Evolutionary conservation across 2,329 filamentous ascomycete species (phyloP).

Genomic region (Xylariaceae sp.): DNA sequence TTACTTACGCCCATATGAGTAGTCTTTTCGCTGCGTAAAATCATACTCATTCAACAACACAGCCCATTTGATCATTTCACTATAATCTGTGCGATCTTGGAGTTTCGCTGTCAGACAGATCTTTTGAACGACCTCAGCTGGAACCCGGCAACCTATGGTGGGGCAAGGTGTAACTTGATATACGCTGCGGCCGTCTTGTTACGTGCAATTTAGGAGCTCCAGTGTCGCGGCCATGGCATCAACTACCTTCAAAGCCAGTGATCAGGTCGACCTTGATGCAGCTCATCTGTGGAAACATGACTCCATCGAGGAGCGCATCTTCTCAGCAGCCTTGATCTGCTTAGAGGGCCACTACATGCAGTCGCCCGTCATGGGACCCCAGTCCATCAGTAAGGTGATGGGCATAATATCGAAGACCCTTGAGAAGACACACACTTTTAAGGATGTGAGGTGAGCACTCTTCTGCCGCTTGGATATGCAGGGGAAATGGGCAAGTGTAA

Average conservation of each 20-base stretch:
- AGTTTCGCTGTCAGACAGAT: background rate
- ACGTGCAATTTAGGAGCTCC: background rate
- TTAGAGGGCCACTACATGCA: slow-evolving; percentile 64
- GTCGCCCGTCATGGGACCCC: slow-evolving; percentile 58
- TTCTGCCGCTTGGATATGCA: background rate
- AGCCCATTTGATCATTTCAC: background rate
- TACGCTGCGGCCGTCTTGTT: background rate
- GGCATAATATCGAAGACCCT: slow-evolving; percentile 63
- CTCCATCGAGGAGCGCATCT: slow-evolving; percentile 66
- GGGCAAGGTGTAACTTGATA: background rate
- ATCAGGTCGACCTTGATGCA: slow-evolving; percentile 29
- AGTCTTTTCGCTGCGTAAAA: background rate
- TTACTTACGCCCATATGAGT: background rate
- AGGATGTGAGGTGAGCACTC: slow-evolving; percentile 57
- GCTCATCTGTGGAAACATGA: slow-evolving; percentile 41
- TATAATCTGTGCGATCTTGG: background rate
- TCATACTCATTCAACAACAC: background rate
- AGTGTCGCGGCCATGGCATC: slow-evolving; percentile 24
- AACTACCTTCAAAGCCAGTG: slow-evolving; percentile 11
- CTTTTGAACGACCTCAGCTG: background rate
- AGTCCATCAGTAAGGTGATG: slow-evolving; percentile 57
- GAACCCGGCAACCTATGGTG: background rate
- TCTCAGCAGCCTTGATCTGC: slow-evolving; percentile 62
- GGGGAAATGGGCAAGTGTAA: background rate
- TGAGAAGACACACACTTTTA: slow-evolving; percentile 64